phyloP scores from a whole-genome alignment of 192 early-diverging fungal genomes.

The Gamsiella multidivaricata region DNA sequence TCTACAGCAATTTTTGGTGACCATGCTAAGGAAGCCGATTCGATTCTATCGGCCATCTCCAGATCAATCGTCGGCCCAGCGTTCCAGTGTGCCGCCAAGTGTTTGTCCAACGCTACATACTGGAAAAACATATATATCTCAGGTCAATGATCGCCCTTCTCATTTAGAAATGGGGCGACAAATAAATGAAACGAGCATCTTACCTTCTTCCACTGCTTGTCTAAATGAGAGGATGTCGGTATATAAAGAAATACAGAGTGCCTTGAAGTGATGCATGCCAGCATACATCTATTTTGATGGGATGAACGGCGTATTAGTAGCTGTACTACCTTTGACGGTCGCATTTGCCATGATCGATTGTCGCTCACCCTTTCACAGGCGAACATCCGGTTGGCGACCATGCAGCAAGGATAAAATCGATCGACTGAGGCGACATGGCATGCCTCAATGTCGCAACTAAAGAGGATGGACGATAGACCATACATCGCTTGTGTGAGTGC shows the following conservation, averaged over 20 bases:
- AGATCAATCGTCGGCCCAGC: conserved; percentile 1
- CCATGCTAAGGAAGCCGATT: conserved; percentile 40
- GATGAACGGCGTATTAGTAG: too few relatives aligned
- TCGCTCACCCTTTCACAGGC: conserved; percentile 23
- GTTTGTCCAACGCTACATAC: conserved; percentile 18
- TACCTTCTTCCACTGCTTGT: conserved; percentile 36
- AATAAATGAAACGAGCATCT: too few relatives aligned
- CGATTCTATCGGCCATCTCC: conserved; percentile 26
- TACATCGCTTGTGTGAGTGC: too few relatives aligned
- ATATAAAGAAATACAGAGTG: conserved; percentile 29
- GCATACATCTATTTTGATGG: conserved; percentile 30
- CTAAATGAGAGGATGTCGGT: conserved; percentile 9
- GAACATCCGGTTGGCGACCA: conserved; percentile 52
- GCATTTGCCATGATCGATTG: not conserved
- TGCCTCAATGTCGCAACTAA: conserved; percentile 24
- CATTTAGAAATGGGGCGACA: not conserved
- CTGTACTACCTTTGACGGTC: too few relatives aligned
- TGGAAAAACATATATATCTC: not conserved
- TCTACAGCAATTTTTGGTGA: conserved; percentile 35
- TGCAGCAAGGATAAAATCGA: conserved; percentile 19
- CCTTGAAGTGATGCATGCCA: conserved; percentile 35
- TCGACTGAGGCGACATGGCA: not conserved
- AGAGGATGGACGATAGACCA: not conserved
- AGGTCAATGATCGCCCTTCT: too few relatives aligned
- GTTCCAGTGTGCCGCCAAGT: conserved; percentile 22